Evolutionary conservation across 305 asterid genomes (phyloP), one percentile per base, ranked within the genome.

Genomic region (Euphrasia arctica): DNA sequence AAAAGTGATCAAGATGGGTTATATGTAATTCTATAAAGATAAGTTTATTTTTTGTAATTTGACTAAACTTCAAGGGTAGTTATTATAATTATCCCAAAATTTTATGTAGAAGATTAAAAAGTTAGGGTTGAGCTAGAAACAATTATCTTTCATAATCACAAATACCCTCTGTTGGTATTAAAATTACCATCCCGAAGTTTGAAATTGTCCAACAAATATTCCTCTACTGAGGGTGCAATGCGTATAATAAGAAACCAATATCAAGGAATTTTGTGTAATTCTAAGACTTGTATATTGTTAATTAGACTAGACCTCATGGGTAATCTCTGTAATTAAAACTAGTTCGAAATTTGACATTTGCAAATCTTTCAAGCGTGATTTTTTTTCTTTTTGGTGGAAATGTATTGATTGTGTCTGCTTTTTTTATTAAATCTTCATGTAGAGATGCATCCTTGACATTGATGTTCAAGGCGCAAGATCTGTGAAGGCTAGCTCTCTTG

Each of bases 401-500:
- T 59, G 72, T 67, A 67, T 42, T 66, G 27, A 29, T 73, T 74
- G 72, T 68, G 68, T 81, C 74, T 51, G 29, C 15, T 51, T 51
- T 51, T 12, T 0, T n/a, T 48, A 3, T 48, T 22, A 1, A 14
- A 18, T 54, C 28, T 81, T 45, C 36, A 43, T 87, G 95, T 85
- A 90, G 98, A 80, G 96, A 70, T 91, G 98, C 83, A 88, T 91
- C 79, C 98, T 91, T 78, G 98, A 91, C 72, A 91, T 91, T 77
- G 98, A 88, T 80, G 98, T 91, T 75, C 96, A 91, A 89, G 98
- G 98, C 79, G 96, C 95, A 65, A 89, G 90, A 75, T 83, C 94
- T 63, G 98, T 91, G 81, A 86, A 88, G 82, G 79, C 85, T 70
- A 86, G 89, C 79, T 79, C 90, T 77, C 88, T 91, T 68, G 98